Evolutionary conservation across 257 asterid species (phyloP).

Genomic region (Mitragyna speciosa): DNA sequence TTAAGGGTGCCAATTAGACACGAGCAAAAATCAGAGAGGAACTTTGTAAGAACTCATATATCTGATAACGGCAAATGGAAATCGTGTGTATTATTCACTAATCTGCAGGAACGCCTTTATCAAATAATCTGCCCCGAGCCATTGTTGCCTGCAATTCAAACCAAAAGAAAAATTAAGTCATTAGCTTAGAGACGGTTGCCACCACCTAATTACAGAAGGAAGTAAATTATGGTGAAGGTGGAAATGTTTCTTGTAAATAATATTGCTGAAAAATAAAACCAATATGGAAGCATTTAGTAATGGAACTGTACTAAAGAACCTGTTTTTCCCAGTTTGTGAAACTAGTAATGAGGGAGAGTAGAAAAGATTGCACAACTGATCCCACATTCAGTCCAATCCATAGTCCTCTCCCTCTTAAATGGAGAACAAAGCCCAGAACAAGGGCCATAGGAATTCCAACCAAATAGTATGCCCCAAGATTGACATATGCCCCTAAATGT

Average conservation of each 20-base stretch:
- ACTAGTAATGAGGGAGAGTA: slow-evolving; percentile 41
- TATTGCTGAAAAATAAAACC: background rate
- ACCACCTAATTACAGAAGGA: too few relatives aligned
- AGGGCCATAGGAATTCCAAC: slow-evolving; percentile 52
- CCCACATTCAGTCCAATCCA: slow-evolving; percentile 62
- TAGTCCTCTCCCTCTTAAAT: slow-evolving; percentile 44
- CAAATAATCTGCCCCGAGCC: slow-evolving; percentile 14
- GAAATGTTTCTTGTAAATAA: background rate
- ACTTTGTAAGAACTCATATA: background rate
- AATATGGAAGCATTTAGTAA: background rate
- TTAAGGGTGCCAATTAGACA: too few relatives aligned
- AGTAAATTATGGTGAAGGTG: too few relatives aligned
- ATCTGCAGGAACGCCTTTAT: background rate
- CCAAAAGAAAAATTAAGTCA: background rate
- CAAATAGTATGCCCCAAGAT: slow-evolving; percentile 53
- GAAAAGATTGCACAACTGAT: slow-evolving; percentile 38
- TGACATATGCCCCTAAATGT: slow-evolving; percentile 62
- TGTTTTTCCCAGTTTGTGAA: slow-evolving; percentile 54
- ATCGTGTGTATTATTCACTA: background rate
- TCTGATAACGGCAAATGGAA: background rate
- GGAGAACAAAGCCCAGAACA: slow-evolving; percentile 43
- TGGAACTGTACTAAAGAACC: slow-evolving; percentile 21
- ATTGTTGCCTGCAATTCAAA: slow-evolving; percentile 18
- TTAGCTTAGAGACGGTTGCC: too few relatives aligned
- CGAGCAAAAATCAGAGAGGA: background rate